phyloP scores from a whole-genome alignment of 352 stramenopile species.

The Lagenidium giganteum region DNA sequence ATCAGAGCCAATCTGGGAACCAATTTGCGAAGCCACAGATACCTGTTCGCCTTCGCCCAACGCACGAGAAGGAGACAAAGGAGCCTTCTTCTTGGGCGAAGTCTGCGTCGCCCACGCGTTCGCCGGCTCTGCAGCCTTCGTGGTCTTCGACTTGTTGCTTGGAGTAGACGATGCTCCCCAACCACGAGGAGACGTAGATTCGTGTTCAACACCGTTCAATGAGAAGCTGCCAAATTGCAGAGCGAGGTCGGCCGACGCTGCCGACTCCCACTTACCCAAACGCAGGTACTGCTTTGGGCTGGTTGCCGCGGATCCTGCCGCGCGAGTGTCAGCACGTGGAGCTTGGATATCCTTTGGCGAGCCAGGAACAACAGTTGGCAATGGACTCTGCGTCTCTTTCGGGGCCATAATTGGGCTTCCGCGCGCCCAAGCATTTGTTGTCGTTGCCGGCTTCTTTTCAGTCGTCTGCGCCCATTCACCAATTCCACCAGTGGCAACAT shows the following conservation, averaged over 20 bases:
- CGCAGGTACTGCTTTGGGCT: conserved; percentile 70
- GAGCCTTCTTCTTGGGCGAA: conserved; percentile 51
- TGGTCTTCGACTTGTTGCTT: conserved; percentile 25
- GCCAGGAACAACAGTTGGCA: conserved; percentile 43
- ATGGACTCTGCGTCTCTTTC: conserved; percentile 27
- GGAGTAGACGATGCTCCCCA: conserved; percentile 43
- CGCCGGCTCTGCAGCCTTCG: conserved; percentile 34
- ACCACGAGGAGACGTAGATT: conserved; percentile 38
- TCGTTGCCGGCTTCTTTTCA: conserved; percentile 44
- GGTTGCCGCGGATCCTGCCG: conserved; percentile 12
- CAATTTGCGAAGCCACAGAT: conserved; percentile 13
- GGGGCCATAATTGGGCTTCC: conserved; percentile 50
- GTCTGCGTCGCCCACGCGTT: conserved; percentile 34
- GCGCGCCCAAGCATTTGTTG: conserved; percentile 63
- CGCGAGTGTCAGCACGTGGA: conserved; percentile 27
- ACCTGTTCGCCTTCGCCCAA: conserved; percentile 21
- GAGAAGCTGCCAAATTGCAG: conserved; percentile 83
- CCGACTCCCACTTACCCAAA: conserved; percentile 71
- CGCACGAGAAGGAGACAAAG: conserved; percentile 30
- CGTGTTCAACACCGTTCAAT: conserved; percentile 43
- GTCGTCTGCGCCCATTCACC: conserved; percentile 51
- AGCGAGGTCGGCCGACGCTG: conserved; percentile 50
- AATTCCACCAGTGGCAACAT: conserved; percentile 59
- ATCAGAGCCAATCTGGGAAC: neutral
- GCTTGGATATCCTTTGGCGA: conserved; percentile 67